Evolutionary conservation across 495 filamentous ascomycete species (phyloP), one percentile per base, ranked within the genome.

Genomic region (Aspergillus ostianus): DNA sequence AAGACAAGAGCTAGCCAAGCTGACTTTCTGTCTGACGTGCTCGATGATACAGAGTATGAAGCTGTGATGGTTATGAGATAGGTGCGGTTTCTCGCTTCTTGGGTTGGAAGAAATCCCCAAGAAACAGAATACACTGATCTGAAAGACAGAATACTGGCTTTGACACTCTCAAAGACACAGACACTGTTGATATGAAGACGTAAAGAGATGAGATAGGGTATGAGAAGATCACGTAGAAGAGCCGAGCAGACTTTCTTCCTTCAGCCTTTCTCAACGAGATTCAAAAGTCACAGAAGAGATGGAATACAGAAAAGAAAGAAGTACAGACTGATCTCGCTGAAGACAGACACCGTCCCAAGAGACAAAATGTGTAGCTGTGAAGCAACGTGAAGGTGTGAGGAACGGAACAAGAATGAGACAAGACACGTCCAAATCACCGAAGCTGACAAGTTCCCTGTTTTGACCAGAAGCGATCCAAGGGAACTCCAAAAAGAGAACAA

Each of bases 131-230:
- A 12, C 10, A 32, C 3, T 6, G 46, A 48, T 21, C 1, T 48
- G 13, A 32, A 32, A 32, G 30, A 32, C 30, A 32, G 30, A 3
- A 2, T 32, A 1, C 30, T 32, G 3, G 1, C 30, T 32, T 32
- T 32, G 7, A 32, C 30, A 32, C 30, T 3, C 30, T 32, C 30
- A 8, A 32, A 32, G 46, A 48, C 46, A 48, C 20, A 6, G 15
- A 55, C 6, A 8, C 8, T 9, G 19, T 45, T 0, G 10, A 45
- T 20, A 30, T 21, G 41, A 55, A 13, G 18, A 41, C 0, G 52
- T 23, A 4, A 55, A 26, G 23, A 26, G 7, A 2, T 23, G 53
- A 18, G 18, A 27, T 56, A 56, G 54, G 54, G 54, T 23, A 56
- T 12, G 54, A 29, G 21, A 4, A 2, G 8, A 46, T 56, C 54